Conservation (phyloP, 2,329 filamentous ascomycete species). For the Aspergillus transmontanensis region DNA sequence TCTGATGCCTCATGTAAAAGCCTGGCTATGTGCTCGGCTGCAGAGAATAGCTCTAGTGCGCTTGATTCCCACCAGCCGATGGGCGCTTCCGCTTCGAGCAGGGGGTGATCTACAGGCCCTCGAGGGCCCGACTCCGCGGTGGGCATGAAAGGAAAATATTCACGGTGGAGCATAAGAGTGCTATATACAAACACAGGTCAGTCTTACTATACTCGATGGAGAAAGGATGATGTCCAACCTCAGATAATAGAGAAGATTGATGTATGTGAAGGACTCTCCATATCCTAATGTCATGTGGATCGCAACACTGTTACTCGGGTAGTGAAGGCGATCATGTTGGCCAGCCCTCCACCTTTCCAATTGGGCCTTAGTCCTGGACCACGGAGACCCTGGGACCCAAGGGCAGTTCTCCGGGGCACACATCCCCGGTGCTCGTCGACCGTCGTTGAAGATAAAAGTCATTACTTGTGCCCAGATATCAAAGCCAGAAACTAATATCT, state of each 20-base stretch:
- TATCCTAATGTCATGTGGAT: conserved; percentile 5
- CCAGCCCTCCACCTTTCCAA: conserved; percentile 3
- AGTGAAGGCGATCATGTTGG: conserved; percentile 2
- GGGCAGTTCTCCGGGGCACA: conserved; percentile 7
- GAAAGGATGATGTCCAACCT: not conserved
- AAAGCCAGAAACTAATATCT: conserved; percentile 5
- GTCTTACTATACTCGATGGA: not conserved
- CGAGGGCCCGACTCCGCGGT: not conserved
- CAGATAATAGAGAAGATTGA: conserved; percentile 3
- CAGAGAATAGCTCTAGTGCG: not conserved
- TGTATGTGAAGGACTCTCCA: conserved; percentile 5
- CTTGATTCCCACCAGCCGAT: conserved; percentile 5
- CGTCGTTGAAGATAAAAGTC: conserved; percentile 9
- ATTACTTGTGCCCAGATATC: conserved; percentile 8
- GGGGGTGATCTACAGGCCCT: not conserved
- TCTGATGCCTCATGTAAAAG: conserved; percentile 5
- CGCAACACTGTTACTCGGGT: conserved; percentile 2
- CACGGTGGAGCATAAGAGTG: conserved; percentile 8
- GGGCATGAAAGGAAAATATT: conserved; percentile 6
- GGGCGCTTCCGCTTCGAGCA: conserved; percentile 3
- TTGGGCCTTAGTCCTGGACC: conserved; percentile 1
- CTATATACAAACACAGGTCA: not conserved
- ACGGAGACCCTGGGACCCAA: conserved; percentile 2
- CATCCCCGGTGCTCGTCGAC: conserved; percentile 3
- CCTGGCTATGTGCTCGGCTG: not conserved